A percentile compares a stretch with the other conserved stretches of the same genome.
Evolutionary conservation across 306 rosid species (phyloP).

Genomic region (Lathyrus sativus): DNA sequence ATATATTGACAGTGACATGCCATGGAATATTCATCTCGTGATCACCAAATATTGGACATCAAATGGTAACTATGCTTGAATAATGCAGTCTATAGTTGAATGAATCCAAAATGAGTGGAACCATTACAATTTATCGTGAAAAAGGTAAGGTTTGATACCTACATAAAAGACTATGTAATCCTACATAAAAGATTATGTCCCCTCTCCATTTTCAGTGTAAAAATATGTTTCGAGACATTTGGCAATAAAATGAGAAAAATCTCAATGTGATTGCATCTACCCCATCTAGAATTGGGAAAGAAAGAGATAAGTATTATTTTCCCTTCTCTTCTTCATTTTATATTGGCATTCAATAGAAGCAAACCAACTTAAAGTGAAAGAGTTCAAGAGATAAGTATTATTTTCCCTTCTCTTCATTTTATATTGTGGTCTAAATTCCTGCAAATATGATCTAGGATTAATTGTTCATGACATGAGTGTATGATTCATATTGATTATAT

Average conservation of each 20-base stretch:
- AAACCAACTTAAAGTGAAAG: conserved; percentile 1
- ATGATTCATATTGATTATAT: not conserved
- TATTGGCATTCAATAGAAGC: not conserved
- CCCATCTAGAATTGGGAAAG: not conserved
- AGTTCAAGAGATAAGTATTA: not conserved
- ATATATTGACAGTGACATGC: no score
- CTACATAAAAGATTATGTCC: no score
- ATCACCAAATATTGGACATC: no score
- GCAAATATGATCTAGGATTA: not conserved
- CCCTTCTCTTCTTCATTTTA: no score
- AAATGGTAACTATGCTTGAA: no score
- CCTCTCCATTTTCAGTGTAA: not conserved
- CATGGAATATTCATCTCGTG: no score
- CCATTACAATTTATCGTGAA: no score
- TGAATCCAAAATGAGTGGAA: no score
- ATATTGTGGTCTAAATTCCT: not conserved
- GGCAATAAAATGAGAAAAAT: not conserved
- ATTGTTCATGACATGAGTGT: not conserved
- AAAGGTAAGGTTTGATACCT: no score
- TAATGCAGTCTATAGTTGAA: no score
- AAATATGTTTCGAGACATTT: not conserved
- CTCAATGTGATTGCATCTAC: not conserved
- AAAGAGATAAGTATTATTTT: no score
- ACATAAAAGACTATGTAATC: no score
- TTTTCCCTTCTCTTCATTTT: not conserved